Evolutionary conservation across 345 rosid species (phyloP), one percentile per base, ranked within the genome.

Genomic region (Rhizophora apiculata): DNA sequence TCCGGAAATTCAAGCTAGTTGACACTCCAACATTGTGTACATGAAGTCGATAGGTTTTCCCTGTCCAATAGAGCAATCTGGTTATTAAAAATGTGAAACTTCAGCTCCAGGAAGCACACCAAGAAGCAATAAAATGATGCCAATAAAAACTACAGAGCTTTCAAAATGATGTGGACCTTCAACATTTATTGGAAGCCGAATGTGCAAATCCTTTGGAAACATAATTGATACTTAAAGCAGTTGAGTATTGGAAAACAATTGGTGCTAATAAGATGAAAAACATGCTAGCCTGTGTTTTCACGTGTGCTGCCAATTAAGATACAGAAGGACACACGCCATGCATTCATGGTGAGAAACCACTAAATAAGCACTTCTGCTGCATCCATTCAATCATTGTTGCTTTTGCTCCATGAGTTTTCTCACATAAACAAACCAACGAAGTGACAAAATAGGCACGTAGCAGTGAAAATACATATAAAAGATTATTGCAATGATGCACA

Each of bases 11-110:
- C 77, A 92, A 83, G 60, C 94, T 86, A 13, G 99, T 96, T 4
- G 98, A 92, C 51, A 85, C 73, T 68, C 99, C 99, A 30, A 96
- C 98, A 75, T 96, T 96, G 73, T 88, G 91, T 65, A 96, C 98
- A 2, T 96, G 89, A 68, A 96, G 56, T 60, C 98, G 91, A 70
- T 96, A 92, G 34, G 98, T 92, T 79, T 71, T 88, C 58, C 99
- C 99, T 95, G 89, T 63, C 31, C 54, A 84, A 57, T 32, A 60
- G 52, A 61, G 72, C 6, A 71, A 61, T 16, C 57, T 59, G 51
- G 58, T 60, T 51, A 67, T 48, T 22, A 57, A 37, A 52, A 52
- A 32, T 20, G 39, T 20, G 31, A 27, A n/a, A 11, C 68, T 31
- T 60, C n/a, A 52, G 58, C 26, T 18, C 57, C 36, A 64, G 43